These are phyloP conservation scores for Ceratocystis diversiconidia DNA, from an alignment of 2,329 filamentous ascomycete species.

Conservation along the genomic window DNA sequence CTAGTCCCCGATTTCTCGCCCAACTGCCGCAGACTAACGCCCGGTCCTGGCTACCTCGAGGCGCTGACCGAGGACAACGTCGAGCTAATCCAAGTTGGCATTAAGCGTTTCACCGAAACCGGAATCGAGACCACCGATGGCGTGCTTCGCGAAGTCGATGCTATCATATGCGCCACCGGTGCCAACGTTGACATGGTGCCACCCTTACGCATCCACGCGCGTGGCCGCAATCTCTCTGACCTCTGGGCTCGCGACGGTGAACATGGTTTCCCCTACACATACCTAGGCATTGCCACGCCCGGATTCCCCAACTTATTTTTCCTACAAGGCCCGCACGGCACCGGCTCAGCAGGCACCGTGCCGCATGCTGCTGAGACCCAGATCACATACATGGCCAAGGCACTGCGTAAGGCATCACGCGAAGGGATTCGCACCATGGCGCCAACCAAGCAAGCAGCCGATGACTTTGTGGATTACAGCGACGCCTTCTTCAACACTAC, in stretches of 20 bases:
- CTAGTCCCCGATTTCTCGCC: constrained; percentile 50
- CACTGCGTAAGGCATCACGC: constrained; percentile 50
- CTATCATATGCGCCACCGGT: constrained; percentile 55
- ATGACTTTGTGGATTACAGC: constrained; percentile 48
- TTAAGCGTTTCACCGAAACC: constrained; percentile 42
- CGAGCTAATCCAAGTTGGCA: constrained; percentile 42
- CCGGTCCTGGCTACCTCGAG: constrained; percentile 54
- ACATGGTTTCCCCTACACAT: constrained; percentile 45
- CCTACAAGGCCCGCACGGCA: constrained; percentile 45
- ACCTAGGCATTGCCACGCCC: constrained; percentile 48
- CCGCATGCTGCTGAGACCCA: constrained; percentile 54
- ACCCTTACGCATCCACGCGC: constrained; percentile 39
- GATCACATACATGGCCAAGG: constrained; percentile 48
- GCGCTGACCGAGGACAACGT: constrained; percentile 48
- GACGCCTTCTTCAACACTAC: constrained; percentile 42
- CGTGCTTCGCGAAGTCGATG: constrained; percentile 42
- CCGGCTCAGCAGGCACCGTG: constrained; percentile 49
- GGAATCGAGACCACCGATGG: constrained; percentile 49
- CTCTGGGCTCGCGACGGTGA: constrained; percentile 36
- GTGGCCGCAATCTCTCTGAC: constrained; percentile 38
- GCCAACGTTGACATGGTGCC: constrained; percentile 46
- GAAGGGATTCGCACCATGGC: constrained; percentile 51
- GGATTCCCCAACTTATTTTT: constrained; percentile 56
- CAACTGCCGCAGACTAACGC: constrained; percentile 50
- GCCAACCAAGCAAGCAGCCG: constrained; percentile 43